Evolutionary conservation across 2,329 filamentous ascomycete species (phyloP).

Genomic region (Pyrenophora teres): DNA sequence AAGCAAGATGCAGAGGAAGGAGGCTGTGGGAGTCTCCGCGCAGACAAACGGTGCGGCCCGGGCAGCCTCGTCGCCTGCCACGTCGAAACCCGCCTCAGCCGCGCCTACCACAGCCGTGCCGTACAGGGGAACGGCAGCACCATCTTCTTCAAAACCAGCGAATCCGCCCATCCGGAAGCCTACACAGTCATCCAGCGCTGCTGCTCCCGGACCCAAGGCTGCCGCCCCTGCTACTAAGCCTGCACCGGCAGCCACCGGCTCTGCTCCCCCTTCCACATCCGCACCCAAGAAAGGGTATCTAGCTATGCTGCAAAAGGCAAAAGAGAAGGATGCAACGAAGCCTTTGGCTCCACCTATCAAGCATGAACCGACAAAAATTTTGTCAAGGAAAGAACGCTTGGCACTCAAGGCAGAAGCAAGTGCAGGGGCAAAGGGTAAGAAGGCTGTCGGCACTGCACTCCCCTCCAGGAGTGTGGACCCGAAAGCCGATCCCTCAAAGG

Average conservation of each 20-base stretch:
- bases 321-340: conserved; percentile 58
- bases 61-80: conserved; percentile 28
- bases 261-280: conserved; percentile 35
- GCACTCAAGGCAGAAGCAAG: conserved; percentile 53
- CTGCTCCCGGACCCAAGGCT: conserved; percentile 24
- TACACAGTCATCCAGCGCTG: conserved; percentile 18
- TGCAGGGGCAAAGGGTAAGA: conserved; percentile 42
- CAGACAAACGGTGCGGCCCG: conserved; percentile 34
- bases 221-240: conserved; percentile 28
- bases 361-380: conserved; percentile 72
- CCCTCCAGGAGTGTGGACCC: conserved; percentile 19
- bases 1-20: conserved; percentile 42
- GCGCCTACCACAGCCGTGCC: conserved; percentile 33
- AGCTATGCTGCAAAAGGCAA: conserved; percentile 74
- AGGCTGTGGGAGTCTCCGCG: conserved; percentile 30
- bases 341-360: conserved; percentile 69
- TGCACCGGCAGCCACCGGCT: conserved; percentile 21
- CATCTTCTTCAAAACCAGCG: conserved; percentile 30
- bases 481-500: conserved; percentile 35
- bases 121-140: conserved; percentile 47
- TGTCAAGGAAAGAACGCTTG: conserved; percentile 61
- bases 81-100: conserved; percentile 29
- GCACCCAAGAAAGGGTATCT: conserved; percentile 74
- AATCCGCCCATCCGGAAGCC: conserved; percentile 33
- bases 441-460: conserved; percentile 20